Base-by-base conservation (phyloP, 805 yeast species). In the Candida sonorensis region DNA sequence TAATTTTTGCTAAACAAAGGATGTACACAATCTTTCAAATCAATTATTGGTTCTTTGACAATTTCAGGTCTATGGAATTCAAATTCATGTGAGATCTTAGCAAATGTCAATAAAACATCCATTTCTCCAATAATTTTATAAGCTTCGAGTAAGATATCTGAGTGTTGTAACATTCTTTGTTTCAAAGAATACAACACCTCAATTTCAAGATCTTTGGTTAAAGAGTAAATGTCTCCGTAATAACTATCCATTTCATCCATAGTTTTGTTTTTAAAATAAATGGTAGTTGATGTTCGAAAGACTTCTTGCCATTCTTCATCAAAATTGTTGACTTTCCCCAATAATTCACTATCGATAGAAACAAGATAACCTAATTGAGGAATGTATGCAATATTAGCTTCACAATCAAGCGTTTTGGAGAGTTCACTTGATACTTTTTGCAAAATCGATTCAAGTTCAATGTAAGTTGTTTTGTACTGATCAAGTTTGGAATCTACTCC, bases 341-440 rank as follows among this genome's bases (percentile, higher is more conserved):
- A 12, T 12, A 16, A n/a, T 5, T 23, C 10, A 13, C 18, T 58
- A 10, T 38, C 38, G 17, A 41, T 30, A 0, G 62, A 53, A 1
- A 64, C 45, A 25, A 68, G 40, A 31, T 57, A 68, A 0, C 73
- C 74, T 15, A 68, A 37, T 27, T 68, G 72, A 3, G 73, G 73
- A 17, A 67, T 60, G 39, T 67, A 68, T 0, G 62, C 58, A 1
- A 60, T 60, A 10, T 33, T 20, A 18, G 42, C 23, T 33, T 34
- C 13, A 26, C 26, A 6, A 26, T 26, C 11, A 33, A 34, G 4
- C 11, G 20, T 20, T 10, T 10, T 14, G 7, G 34, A 31, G 2
- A 53, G 21, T 5, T 40, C 42, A 3, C 25, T 20, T 0, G 62
- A 52, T 7, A 51, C 44, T 1, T 45, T 36, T 3, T 47, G 36